Percentiles rank a stretch among this genome's conserved stretches.
Conservation (phyloP, 441 rosid species). For the Eruca vesicaria region DNA sequence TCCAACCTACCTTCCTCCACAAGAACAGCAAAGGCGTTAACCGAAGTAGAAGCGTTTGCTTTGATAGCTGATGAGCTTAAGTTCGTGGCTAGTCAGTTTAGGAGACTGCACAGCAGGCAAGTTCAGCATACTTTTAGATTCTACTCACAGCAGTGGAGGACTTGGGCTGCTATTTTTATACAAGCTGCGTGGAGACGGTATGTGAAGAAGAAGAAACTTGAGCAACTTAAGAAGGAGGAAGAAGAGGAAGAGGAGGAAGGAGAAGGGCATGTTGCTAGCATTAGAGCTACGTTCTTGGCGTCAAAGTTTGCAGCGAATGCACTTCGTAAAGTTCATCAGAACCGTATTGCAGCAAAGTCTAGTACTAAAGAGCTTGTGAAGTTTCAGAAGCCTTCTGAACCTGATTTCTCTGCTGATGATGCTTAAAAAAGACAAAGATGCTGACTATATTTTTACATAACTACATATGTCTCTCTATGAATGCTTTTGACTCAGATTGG, state of each 20-base stretch:
- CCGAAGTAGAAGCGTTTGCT: constrained; percentile 94
- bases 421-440: constrained; percentile 33
- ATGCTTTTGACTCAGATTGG: constrained; percentile 4
- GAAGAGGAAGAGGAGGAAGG: constrained; percentile 38
- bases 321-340: constrained; percentile 80
- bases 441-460: background rate
- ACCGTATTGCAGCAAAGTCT: constrained; percentile 48
- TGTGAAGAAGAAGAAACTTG: constrained; percentile 74
- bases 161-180: constrained; percentile 97
- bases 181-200: constrained; percentile 98
- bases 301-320: constrained; percentile 92
- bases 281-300: constrained; percentile 94
- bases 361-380: constrained; percentile 78
- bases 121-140: constrained; percentile 97
- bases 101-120: constrained; percentile 94
- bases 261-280: constrained; percentile 55
- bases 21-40: constrained; percentile 83
- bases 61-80: constrained; percentile 87
- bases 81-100: constrained; percentile 91
- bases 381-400: constrained; percentile 87
- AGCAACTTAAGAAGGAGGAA: constrained; percentile 74
- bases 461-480: background rate
- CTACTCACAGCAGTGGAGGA: constrained; percentile 97
- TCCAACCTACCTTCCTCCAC: constrained; percentile 91
- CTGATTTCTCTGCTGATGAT: constrained; percentile 91